Percentiles rank a stretch among this genome's conserved stretches.
Conservation (phyloP, 352 stramenopile genomes). For the Pythium phragmiticola region DNA sequence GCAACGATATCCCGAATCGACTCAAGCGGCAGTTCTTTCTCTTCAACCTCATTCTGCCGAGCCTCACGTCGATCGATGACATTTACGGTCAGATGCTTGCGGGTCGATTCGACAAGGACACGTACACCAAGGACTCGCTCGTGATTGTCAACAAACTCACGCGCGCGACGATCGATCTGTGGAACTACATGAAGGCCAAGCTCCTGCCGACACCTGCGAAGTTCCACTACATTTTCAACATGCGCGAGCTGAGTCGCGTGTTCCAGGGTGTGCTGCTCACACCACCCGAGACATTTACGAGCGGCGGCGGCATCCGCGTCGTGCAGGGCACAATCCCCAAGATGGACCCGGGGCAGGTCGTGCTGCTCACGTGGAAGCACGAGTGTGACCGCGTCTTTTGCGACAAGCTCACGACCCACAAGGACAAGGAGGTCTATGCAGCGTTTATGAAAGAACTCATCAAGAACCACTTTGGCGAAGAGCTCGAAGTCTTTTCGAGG, state of each 20-base stretch:
- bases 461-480: constrained; percentile 89
- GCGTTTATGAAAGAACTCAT: constrained; percentile 92
- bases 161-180: constrained; percentile 95
- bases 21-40: constrained; percentile 99
- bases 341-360: constrained; percentile 89
- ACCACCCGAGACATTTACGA: constrained; percentile 93
- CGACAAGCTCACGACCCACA: constrained; percentile 97
- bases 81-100: constrained; percentile 99
- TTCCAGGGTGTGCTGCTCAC: constrained; percentile 98
- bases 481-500: constrained; percentile 65
- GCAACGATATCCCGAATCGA: constrained; percentile 99
- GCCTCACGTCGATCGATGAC: constrained; percentile 98
- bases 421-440: constrained; percentile 95
- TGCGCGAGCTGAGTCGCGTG: constrained; percentile 96
- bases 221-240: constrained; percentile 99
- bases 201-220: constrained; percentile 97
- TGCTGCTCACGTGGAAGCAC: constrained; percentile 97
- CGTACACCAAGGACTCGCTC: constrained; percentile 81
- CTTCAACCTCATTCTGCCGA: constrained; percentile 97
- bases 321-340: constrained; percentile 85
- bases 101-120: constrained; percentile 91
- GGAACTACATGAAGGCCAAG: constrained; percentile 97
- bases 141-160: constrained; percentile 93
- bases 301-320: constrained; percentile 82
- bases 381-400: constrained; percentile 98